Conservation (phyloP, 179 eudicot species). For the Beta macrorhiza region DNA sequence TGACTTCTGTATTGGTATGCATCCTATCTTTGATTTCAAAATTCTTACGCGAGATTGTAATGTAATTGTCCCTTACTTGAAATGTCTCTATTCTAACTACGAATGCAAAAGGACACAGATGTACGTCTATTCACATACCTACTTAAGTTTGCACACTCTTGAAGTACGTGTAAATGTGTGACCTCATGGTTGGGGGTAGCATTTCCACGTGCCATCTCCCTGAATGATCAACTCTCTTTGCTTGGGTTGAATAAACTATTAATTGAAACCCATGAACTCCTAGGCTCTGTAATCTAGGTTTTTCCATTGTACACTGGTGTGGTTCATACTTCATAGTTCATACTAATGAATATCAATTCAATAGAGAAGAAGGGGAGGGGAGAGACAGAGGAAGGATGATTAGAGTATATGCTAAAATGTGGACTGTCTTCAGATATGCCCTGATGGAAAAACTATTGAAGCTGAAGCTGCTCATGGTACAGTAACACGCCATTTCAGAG, state of each 20-base stretch:
- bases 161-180: background rate
- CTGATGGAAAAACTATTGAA: slow-evolving; percentile 98
- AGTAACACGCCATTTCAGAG: slow-evolving; percentile 91
- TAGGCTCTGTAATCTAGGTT: background rate
- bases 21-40: background rate
- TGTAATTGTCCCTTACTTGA: background rate
- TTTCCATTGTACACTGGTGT: too few species aligned
- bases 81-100: background rate
- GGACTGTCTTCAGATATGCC: slow-evolving; percentile 59
- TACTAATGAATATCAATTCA: background rate
- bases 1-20: slow-evolving; percentile 96
- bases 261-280: background rate
- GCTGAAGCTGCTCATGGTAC: slow-evolving; percentile 99
- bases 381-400: background rate
- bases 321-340: background rate
- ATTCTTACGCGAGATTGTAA: background rate
- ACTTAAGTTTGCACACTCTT: background rate
- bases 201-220: background rate
- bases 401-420: background rate
- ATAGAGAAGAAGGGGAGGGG: background rate
- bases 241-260: background rate
- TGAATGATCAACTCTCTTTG: background rate
- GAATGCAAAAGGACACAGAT: background rate
- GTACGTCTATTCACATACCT: background rate
- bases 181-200: background rate